Evolutionary conservation across 73 alveolate genomes (phyloP).

Genomic region (Uronychia setigera): DNA sequence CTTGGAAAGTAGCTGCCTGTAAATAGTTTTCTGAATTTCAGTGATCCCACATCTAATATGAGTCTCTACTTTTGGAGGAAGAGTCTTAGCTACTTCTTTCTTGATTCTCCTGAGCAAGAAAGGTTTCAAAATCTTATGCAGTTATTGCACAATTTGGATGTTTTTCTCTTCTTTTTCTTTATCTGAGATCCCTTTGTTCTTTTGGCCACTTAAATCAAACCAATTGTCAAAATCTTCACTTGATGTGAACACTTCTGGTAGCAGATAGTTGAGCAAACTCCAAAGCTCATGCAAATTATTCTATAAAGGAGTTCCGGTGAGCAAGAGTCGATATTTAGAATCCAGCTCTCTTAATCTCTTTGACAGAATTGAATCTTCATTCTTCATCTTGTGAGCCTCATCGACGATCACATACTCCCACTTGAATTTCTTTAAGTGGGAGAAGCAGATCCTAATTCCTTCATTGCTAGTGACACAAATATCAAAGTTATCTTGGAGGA

Average conservation of each 20-base stretch:
- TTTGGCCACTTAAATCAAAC: constrained; percentile 73
- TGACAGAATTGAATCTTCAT: constrained; percentile 86
- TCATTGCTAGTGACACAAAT: constrained; percentile 96
- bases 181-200: constrained; percentile 54
- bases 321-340: constrained; percentile 88
- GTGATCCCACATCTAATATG: constrained; percentile 91
- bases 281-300: constrained; percentile 98
- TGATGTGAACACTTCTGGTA: constrained; percentile 96
- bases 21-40: constrained; percentile 81
- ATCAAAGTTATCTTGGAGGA: constrained; percentile 91
- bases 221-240: constrained; percentile 90
- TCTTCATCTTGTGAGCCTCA: constrained; percentile 99
- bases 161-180: constrained; percentile 93
- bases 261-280: constrained; percentile 94
- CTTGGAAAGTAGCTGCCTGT: constrained; percentile 73
- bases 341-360: constrained; percentile 79
- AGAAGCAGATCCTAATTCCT: constrained; percentile 95
- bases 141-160: constrained; percentile 88
- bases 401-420: constrained; percentile 94
- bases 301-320: constrained; percentile 98
- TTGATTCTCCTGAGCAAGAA: constrained; percentile 96
- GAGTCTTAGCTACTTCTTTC: constrained; percentile 94
- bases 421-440: constrained; percentile 83
- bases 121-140: constrained; percentile 95
- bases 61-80: constrained; percentile 97